Base-by-base conservation (phyloP, 805 yeast genomes). In the Candida gorgasii region DNA sequence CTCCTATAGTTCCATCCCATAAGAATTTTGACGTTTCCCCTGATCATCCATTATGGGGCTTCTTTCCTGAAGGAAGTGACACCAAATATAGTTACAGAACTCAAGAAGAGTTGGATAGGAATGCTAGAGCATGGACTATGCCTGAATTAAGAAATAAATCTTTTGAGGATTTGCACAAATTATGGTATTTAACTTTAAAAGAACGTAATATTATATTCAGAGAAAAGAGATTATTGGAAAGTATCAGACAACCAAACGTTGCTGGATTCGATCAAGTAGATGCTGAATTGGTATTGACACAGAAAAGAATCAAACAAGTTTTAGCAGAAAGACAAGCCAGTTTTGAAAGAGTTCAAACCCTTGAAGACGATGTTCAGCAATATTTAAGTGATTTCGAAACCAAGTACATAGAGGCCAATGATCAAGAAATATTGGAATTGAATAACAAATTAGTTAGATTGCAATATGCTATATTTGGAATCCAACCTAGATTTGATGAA, bases 41-140 rank as follows among this genome's bases (percentile, higher is more conserved):
- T 4, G 86, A 85, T 60, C 99, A 93, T 65, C 99, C 98, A 22
- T 73, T 93, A 49, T 93, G 97, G 96, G 90, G 86, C 54, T 93
- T 93, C 61, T 93, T 92, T 69, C 63, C 67, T 9, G 59, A 58
- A 3, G 75, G 72, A 4, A 59, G 61, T 49, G 76, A 86, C 29
- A 73, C 81, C 44, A 72, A 75, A 54, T 43, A 52, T 7, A 79
- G 82, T 46, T 65, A 86, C 46, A 77, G 97, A 52, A 59, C 71
- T 1, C 63, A 75, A 2, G 86, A 82, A 16, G 55, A 80, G 20
- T 69, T 76, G 39, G 67, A 67, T 26, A 58, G 62, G 20, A 66
- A 70, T 8, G 82, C 93, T 12, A 76, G 96, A 54, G 69, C 93
- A 4, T 93, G 99, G 99, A 67, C 84, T 5, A 73, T 89, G 41